phyloP scores from a whole-genome alignment of 768 basidiomycete genomes.

The Porphyrellus cyaneotinctus region DNA sequence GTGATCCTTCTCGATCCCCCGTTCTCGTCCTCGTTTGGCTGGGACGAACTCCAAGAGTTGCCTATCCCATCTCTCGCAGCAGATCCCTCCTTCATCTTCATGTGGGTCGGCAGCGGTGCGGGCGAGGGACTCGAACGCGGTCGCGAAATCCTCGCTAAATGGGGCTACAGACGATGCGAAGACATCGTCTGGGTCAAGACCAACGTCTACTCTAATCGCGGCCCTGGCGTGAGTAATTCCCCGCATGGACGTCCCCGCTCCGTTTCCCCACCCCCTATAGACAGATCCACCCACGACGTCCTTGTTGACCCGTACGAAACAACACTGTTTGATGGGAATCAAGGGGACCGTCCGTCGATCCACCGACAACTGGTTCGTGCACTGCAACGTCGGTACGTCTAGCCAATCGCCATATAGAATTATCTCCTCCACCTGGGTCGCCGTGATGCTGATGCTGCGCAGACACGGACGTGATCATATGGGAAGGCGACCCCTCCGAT shows the following conservation, averaged over 20 bases:
- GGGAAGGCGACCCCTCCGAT: slow-evolving; percentile 88
- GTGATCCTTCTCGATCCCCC: slow-evolving; percentile 90
- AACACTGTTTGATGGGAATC: slow-evolving; percentile 97
- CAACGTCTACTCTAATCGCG: slow-evolving; percentile 66
- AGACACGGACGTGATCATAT: slow-evolving; percentile 97
- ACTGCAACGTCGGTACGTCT: slow-evolving; percentile 89
- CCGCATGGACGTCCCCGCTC: background rate
- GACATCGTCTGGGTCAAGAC: slow-evolving; percentile 99
- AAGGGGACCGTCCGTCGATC: slow-evolving; percentile 93
- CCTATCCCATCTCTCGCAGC: slow-evolving; percentile 80
- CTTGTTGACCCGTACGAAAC: slow-evolving; percentile 84
- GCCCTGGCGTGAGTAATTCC: slow-evolving; percentile 63
- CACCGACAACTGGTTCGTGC: slow-evolving; percentile 94
- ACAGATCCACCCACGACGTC: slow-evolving; percentile 85
- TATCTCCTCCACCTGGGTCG: background rate
- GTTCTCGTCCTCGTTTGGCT: slow-evolving; percentile 79
- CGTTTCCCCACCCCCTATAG: slow-evolving; percentile 32
- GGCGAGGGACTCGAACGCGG: slow-evolving; percentile 90
- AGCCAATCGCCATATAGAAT: background rate
- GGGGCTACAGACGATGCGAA: slow-evolving; percentile 94
- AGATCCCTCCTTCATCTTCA: slow-evolving; percentile 89
- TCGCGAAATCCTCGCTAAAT: slow-evolving; percentile 83
- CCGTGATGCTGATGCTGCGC: background rate
- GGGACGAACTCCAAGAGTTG: slow-evolving; percentile 78
- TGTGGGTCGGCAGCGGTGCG: slow-evolving; percentile 94